phyloP scores from a whole-genome alignment of 2,329 filamentous ascomycete species.

The Ceratocystis colombiana region DNA sequence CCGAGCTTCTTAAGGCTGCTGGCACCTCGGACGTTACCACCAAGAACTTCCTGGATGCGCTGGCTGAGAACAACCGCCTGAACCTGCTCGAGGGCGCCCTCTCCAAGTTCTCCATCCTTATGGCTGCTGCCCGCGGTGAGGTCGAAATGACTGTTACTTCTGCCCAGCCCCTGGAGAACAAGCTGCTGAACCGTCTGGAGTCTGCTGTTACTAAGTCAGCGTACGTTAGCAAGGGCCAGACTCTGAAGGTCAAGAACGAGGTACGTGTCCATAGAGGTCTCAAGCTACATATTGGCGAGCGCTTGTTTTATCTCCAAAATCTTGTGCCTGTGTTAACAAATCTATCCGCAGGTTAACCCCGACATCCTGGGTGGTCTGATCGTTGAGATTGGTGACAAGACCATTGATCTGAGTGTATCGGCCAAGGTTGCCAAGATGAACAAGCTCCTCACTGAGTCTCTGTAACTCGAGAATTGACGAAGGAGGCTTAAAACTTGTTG shows the following conservation, averaged over 20 bases:
- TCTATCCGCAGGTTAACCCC: conserved; percentile 61
- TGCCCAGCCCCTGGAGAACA: conserved; percentile 80
- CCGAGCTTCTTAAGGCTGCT: conserved; percentile 77
- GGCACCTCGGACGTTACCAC: conserved; percentile 68
- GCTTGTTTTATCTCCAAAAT: background rate
- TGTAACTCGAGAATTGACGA: conserved; percentile 55
- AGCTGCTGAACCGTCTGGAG: conserved; percentile 78
- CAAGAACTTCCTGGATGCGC: conserved; percentile 83
- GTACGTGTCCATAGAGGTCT: conserved; percentile 37
- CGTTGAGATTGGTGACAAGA: conserved; percentile 94
- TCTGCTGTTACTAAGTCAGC: conserved; percentile 77
- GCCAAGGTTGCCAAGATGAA: conserved; percentile 96
- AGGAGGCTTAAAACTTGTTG: conserved; percentile 16
- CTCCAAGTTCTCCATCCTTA: conserved; percentile 78
- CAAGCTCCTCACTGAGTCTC: conserved; percentile 91
- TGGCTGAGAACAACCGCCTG: conserved; percentile 95
- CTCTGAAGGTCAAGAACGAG: conserved; percentile 92
- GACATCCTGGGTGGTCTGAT: conserved; percentile 89
- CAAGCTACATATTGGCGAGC: background rate
- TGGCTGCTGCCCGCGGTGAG: conserved; percentile 84
- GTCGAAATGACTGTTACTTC: conserved; percentile 86
- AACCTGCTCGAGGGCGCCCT: conserved; percentile 69
- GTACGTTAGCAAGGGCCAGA: conserved; percentile 85
- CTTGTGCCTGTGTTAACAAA: conserved; percentile 6
- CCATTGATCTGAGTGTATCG: conserved; percentile 93